These are phyloP conservation scores for Aspergillus eucalypticola DNA, from an alignment of 2,329 filamentous ascomycete genomes.

Conservation along the genomic window DNA sequence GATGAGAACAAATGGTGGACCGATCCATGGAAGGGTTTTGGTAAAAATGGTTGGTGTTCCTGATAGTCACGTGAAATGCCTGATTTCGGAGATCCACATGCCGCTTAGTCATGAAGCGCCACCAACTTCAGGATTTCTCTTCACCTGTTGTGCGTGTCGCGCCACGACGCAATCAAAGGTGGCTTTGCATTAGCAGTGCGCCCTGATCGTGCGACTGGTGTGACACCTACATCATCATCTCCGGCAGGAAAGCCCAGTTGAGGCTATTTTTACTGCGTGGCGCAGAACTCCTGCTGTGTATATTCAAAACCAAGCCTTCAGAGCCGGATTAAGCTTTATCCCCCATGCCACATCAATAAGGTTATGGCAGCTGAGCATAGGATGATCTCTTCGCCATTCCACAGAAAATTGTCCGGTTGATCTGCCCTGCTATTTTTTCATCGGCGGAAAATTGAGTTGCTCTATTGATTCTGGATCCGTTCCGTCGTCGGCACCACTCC, in stretches of 20 bases:
- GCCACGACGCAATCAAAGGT: not conserved
- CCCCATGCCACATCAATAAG: conserved; percentile 17
- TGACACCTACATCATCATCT: not conserved
- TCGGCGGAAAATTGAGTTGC: not conserved
- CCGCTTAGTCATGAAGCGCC: not conserved
- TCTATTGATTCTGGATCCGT: not conserved
- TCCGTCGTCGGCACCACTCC: not conserved
- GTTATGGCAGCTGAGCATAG: not conserved
- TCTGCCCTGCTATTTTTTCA: not conserved
- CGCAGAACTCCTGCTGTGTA: not conserved
- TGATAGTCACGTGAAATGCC: not conserved
- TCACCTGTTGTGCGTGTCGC: not conserved
- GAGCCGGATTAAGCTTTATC: not conserved
- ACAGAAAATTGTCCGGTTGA: not conserved
- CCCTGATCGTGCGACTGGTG: not conserved
- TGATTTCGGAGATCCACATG: not conserved
- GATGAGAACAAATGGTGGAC: not conserved
- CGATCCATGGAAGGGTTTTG: not conserved
- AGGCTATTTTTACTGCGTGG: not conserved
- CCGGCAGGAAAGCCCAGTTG: not conserved
- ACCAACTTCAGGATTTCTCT: not conserved
- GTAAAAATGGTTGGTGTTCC: not conserved
- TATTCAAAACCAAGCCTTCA: not conserved
- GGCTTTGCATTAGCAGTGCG: not conserved
- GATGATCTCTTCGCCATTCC: not conserved